Evolutionary conservation across 495 filamentous ascomycete genomes (phyloP).

Genomic region (Cercophora newfieldiana): DNA sequence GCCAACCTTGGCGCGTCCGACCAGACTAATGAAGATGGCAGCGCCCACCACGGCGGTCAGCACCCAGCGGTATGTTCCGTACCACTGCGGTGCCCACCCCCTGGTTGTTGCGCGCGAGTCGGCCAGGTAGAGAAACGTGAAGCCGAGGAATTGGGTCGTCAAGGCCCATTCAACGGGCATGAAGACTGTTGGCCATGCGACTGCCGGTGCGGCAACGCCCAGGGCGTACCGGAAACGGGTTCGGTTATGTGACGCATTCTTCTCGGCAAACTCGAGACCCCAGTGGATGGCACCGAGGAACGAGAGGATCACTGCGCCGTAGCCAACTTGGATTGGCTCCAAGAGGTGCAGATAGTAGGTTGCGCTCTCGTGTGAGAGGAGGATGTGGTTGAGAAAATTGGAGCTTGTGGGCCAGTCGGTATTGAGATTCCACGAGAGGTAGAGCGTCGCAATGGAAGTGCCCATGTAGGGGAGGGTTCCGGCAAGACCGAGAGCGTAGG

Average conservation of each 20-base stretch:
- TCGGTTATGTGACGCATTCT: constrained; percentile 32
- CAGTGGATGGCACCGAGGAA: constrained; percentile 97
- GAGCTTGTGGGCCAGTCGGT: constrained; percentile 62
- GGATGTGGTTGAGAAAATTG: constrained; percentile 45
- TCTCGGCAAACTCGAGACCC: constrained; percentile 70
- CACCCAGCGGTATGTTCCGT: constrained; percentile 90
- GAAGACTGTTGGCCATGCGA: constrained; percentile 92
- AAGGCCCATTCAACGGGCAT: constrained; percentile 86
- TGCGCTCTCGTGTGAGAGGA: constrained; percentile 72
- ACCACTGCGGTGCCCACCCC: constrained; percentile 92
- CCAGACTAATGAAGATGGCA: constrained; percentile 80
- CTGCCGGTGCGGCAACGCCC: constrained; percentile 76
- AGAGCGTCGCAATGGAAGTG: constrained; percentile 85
- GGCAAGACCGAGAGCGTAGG: constrained; percentile 78
- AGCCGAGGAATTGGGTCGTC: constrained; percentile 85
- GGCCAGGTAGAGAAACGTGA: constrained; percentile 85
- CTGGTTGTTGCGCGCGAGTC: constrained; percentile 72
- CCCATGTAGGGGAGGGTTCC: constrained; percentile 88
- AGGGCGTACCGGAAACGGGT: constrained; percentile 69
- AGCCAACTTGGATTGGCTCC: constrained; percentile 90
- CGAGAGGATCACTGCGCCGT: constrained; percentile 91
- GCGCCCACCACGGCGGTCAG: constrained; percentile 90
- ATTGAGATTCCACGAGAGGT: constrained; percentile 79
- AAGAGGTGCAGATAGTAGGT: constrained; percentile 72
- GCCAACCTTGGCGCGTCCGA: constrained; percentile 83